Percentiles rank a stretch among this genome's conserved stretches.
These are phyloP conservation scores for Rhinocladiella mackenziei DNA, from an alignment of 2,329 filamentous ascomycete genomes.

Conservation along the genomic window DNA sequence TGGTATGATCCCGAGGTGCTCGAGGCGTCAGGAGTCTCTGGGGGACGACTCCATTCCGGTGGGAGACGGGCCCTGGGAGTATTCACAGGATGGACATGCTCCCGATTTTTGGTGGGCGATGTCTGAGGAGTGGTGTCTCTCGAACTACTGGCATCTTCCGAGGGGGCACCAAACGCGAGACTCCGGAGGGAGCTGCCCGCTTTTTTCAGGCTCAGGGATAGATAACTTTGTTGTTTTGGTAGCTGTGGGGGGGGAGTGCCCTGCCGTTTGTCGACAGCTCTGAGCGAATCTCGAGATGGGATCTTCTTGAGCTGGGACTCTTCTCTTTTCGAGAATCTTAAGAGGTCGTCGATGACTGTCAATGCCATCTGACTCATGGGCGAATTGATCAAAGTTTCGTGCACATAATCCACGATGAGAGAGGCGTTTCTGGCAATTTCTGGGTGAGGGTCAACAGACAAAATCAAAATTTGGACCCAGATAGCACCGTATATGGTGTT, in stretches of 20 bases:
- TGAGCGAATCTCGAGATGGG: conserved; percentile 25
- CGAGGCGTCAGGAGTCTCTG: conserved; percentile 69
- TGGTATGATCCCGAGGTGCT: conserved; percentile 68
- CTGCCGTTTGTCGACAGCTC: conserved; percentile 28
- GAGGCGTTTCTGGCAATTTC: conserved; percentile 84
- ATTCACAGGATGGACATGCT: conserved; percentile 30
- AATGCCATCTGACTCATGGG: conserved; percentile 68
- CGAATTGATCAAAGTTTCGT: conserved; percentile 73
- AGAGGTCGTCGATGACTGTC: conserved; percentile 68
- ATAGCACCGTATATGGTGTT: conserved; percentile 90
- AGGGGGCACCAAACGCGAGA: conserved; percentile 48
- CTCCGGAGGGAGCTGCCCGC: conserved; percentile 64
- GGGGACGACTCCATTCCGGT: conserved; percentile 60
- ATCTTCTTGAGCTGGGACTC: conserved; percentile 24
- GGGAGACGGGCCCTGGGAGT: conserved; percentile 50
- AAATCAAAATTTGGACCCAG: conserved; percentile 87
- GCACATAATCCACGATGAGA: conserved; percentile 80
- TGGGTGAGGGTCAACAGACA: conserved; percentile 90
- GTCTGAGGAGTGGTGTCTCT: conserved; percentile 33
- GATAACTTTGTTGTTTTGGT: conserved; percentile 57
- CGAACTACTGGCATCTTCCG: conserved; percentile 35
- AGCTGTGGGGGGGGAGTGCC: conserved; percentile 48
- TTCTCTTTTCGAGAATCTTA: conserved; percentile 30
- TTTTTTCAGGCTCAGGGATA: conserved; percentile 57
- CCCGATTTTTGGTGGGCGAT: conserved; percentile 26